These are phyloP conservation scores for Erigeron canadensis DNA, from an alignment of 129 eudicot species.

Conservation along the genomic window DNA sequence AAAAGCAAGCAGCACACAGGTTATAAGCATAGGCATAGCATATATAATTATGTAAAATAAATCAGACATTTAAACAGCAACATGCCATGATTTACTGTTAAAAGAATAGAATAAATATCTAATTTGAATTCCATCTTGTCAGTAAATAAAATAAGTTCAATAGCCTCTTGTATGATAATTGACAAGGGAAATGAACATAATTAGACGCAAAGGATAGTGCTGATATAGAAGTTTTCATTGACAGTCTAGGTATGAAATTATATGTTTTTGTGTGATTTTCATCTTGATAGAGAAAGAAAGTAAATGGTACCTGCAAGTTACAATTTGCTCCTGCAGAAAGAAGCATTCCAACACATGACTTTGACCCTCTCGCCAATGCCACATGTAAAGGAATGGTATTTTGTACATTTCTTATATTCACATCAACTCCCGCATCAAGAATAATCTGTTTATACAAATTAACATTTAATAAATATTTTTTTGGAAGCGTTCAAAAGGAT, in stretches of 20 bases:
- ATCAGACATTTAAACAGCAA: no score
- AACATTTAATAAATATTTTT: not conserved
- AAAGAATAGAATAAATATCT: no score
- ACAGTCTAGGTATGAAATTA: not conserved
- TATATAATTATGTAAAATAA: no score
- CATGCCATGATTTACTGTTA: no score
- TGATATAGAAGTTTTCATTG: not conserved
- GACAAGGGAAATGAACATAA: no score
- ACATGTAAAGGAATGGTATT: slow-evolving; percentile 95
- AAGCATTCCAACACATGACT: slow-evolving; percentile 93
- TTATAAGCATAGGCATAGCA: no score
- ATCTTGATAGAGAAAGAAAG: not conserved
- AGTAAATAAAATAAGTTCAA: no score
- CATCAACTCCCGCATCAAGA: slow-evolving; percentile 96
- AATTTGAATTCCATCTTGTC: no score
- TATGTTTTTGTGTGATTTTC: not conserved
- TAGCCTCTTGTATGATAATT: no score
- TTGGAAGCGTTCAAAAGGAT: not conserved
- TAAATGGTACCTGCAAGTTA: slow-evolving; percentile 66
- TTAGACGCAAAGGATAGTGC: no score
- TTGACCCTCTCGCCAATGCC: slow-evolving; percentile 97
- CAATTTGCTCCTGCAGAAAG: slow-evolving; percentile 95
- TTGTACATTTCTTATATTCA: slow-evolving; percentile 73
- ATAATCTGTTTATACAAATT: slow-evolving; percentile 55
- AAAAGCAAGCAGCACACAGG: slow-evolving; percentile 1